Percentiles rank a stretch among this genome's conserved stretches.
These are phyloP conservation scores for Sabuloglossum arenarium DNA, from an alignment of 495 filamentous ascomycete species.

Conservation along the genomic window DNA sequence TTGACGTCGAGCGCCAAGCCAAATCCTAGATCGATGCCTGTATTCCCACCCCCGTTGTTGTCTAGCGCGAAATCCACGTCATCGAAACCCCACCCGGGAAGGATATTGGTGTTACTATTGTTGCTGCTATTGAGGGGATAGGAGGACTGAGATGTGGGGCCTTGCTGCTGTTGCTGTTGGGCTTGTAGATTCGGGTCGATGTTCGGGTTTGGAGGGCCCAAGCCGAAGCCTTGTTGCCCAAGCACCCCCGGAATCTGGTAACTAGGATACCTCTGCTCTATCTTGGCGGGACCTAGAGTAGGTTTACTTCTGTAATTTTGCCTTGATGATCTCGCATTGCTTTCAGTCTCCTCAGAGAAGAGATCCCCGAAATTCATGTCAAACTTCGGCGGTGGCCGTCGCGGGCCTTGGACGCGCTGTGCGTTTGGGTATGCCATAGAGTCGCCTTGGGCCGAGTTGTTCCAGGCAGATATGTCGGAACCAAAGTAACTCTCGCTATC, in stretches of 20 bases:
- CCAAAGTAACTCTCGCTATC: not conserved
- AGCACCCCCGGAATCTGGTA: constrained; percentile 10
- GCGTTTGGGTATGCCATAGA: constrained; percentile 13
- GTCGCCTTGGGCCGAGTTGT: constrained; percentile 12
- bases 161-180: constrained; percentile 9
- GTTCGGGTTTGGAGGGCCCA: constrained; percentile 19
- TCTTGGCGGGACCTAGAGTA: constrained; percentile 15
- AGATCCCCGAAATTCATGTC: constrained; percentile 45
- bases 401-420: constrained; percentile 14
- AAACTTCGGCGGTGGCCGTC: constrained; percentile 29
- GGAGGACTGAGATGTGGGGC: constrained; percentile 6
- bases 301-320: constrained; percentile 2
- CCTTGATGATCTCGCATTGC: not conserved
- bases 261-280: constrained; percentile 4
- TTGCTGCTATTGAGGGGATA: constrained; percentile 9
- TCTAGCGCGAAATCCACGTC: not conserved
- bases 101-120: constrained; percentile 12
- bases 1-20: constrained; percentile 51
- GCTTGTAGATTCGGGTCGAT: constrained; percentile 17
- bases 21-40: constrained; percentile 50
- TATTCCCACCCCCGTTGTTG: constrained; percentile 9
- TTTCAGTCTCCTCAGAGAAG: constrained; percentile 17
- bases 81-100: constrained; percentile 13
- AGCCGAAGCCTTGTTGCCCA: constrained; percentile 15
- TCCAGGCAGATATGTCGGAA: constrained; percentile 1